Conservation (phyloP, 371 early-diverging fungal genomes). For the Syncephalastrum contaminatum region DNA sequence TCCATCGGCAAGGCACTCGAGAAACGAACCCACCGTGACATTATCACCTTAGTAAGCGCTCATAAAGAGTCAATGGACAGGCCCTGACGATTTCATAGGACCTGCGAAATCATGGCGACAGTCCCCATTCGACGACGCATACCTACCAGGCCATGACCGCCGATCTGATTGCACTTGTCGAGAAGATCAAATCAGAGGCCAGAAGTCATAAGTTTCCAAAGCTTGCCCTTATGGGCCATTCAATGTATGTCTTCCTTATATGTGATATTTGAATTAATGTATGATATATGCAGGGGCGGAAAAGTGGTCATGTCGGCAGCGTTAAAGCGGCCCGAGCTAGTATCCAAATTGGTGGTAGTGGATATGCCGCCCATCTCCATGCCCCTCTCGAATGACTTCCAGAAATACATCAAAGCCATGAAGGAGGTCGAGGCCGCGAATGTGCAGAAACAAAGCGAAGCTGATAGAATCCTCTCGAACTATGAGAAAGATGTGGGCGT, state of each 20-base stretch:
- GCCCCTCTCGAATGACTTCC: conserved; percentile 56
- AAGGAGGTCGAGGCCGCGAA: conserved; percentile 59
- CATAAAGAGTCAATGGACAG: background rate
- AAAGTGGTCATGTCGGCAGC: conserved; percentile 88
- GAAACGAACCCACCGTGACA: conserved; percentile 53
- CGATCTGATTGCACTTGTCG: conserved; percentile 70
- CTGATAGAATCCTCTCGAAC: conserved; percentile 69
- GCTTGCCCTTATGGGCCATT: conserved; percentile 83
- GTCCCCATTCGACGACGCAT: conserved; percentile 68
- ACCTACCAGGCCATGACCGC: conserved; percentile 78
- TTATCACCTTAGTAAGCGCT: conserved; percentile 58
- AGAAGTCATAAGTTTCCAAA: conserved; percentile 45
- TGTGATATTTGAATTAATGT: background rate
- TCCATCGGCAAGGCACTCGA: conserved; percentile 78
- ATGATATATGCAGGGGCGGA: conserved; percentile 69
- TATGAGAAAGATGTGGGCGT: conserved; percentile 57
- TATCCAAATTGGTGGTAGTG: conserved; percentile 78
- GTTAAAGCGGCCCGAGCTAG: conserved; percentile 45
- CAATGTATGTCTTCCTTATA: conserved; percentile 57
- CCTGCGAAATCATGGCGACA: conserved; percentile 93
- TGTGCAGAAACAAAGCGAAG: conserved; percentile 63
- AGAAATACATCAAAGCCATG: conserved; percentile 65
- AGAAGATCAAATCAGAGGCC: background rate
- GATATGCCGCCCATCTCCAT: conserved; percentile 80
- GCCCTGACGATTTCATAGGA: conserved; percentile 52